Conservation (phyloP, 345 rosid genomes). For the Camelina laxa region DNA sequence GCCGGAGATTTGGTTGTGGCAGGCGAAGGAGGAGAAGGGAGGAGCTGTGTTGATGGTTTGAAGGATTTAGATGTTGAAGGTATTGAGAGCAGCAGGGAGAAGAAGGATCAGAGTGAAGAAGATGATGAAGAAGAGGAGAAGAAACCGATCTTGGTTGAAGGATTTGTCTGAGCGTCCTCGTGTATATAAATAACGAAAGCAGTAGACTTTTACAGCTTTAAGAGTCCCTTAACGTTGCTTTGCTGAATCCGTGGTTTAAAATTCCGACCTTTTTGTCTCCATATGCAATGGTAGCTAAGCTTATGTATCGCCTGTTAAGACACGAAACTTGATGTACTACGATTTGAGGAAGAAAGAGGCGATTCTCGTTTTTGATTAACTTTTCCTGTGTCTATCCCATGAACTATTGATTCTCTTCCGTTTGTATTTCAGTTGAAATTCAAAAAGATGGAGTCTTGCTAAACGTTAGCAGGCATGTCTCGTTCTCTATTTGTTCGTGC, state of each 20-base stretch:
- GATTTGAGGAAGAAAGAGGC: not conserved
- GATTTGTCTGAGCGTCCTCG: slow-evolving; percentile 31
- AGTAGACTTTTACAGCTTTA: slow-evolving; percentile 21
- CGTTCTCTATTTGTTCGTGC: not conserved
- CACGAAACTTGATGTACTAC: slow-evolving; percentile 7
- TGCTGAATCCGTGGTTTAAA: not conserved
- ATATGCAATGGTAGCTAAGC: slow-evolving; percentile 16
- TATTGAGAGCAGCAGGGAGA: slow-evolving; percentile 19
- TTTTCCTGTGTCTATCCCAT: not conserved
- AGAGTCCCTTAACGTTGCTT: not conserved
- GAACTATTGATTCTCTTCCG: not conserved
- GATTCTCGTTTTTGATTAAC: not conserved
- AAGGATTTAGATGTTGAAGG: slow-evolving; percentile 31
- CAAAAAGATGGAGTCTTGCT: not conserved
- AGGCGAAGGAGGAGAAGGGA: slow-evolving; percentile 32
- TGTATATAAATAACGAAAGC: slow-evolving; percentile 30
- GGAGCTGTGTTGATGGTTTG: slow-evolving; percentile 42
- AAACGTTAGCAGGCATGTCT: not conserved
- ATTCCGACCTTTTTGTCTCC: slow-evolving; percentile 12
- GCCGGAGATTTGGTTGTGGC: slow-evolving; percentile 38
- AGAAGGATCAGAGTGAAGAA: slow-evolving; percentile 29
- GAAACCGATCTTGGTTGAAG: slow-evolving; percentile 44
- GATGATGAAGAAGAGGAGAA: slow-evolving; percentile 34
- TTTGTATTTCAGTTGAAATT: not conserved
- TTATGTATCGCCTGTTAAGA: slow-evolving; percentile 21